These are phyloP conservation scores for Serendipita sp. DNA, from an alignment of 768 basidiomycete species.

Conservation along the genomic window DNA sequence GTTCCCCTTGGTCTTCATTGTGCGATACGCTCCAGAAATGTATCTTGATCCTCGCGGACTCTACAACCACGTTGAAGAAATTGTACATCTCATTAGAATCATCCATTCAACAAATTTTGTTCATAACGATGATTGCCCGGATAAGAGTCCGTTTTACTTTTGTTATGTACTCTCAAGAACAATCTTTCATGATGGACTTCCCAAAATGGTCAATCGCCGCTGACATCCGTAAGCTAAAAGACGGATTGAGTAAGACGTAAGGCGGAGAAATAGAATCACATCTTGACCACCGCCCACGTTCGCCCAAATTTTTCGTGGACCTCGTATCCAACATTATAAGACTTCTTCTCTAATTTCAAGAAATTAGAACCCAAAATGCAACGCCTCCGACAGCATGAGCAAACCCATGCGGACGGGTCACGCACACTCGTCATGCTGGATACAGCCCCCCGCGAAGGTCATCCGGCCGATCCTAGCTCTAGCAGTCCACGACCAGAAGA, in stretches of 20 bases:
- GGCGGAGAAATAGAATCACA: background rate
- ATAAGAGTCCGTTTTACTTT: too few relatives aligned
- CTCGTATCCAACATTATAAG: background rate
- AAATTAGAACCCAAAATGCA: background rate
- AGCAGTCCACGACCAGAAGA: background rate
- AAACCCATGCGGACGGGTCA: background rate
- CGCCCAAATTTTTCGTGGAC: background rate
- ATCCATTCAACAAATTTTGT: too few relatives aligned
- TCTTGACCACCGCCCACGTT: background rate
- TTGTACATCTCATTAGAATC: too few relatives aligned
- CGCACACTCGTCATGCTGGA: constrained; percentile 19
- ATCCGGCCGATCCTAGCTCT: constrained; percentile 20
- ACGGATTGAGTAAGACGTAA: too few relatives aligned
- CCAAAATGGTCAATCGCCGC: background rate
- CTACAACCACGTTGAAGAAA: too few relatives aligned
- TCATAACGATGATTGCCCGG: too few relatives aligned
- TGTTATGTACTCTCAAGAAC: too few relatives aligned
- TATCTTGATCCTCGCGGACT: too few relatives aligned
- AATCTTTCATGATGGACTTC: background rate
- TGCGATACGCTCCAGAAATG: too few relatives aligned
- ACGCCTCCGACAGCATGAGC: background rate
- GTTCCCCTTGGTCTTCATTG: too few relatives aligned
- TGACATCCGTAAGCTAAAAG: background rate
- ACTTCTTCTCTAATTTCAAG: too few relatives aligned
- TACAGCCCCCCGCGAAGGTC: constrained; percentile 3